phyloP scores from a whole-genome alignment of 148 eudicot genomes.

The Dianthus caryophyllus region DNA sequence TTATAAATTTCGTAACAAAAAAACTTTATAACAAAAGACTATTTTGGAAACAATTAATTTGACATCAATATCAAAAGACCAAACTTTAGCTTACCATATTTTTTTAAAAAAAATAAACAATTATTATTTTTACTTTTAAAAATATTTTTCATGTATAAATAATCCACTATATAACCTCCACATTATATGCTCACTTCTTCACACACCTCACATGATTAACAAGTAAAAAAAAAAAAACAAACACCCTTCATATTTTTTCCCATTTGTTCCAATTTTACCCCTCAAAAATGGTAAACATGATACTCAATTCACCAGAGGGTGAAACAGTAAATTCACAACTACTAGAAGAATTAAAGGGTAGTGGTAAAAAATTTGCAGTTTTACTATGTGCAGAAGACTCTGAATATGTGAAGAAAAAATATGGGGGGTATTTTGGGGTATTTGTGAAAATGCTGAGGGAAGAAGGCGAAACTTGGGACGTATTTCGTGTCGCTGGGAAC shows the following conservation, averaged over 20 bases:
- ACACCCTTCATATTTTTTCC: background rate
- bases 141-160: no score
- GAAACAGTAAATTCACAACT: background rate
- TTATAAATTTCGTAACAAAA: no score
- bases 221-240: background rate
- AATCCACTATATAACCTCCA: background rate
- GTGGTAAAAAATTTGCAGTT: slow-evolving; percentile 42
- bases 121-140: no score
- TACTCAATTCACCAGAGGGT: slow-evolving; percentile 15
- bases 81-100: no score
- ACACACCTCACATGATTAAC: background rate
- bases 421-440: slow-evolving; percentile 86
- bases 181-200: background rate
- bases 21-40: no score
- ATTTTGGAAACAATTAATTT: no score
- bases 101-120: no score
- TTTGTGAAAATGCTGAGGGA: slow-evolving; percentile 67
- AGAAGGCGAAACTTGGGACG: slow-evolving; percentile 75
- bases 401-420: slow-evolving; percentile 69
- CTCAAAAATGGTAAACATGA: slow-evolving; percentile 27
- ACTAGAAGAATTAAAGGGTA: slow-evolving; percentile 10
- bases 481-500: slow-evolving; percentile 43
- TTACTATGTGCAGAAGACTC: slow-evolving; percentile 79
- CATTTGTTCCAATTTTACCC: background rate
- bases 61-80: no score